Evolutionary conservation across 805 yeast species (phyloP), one percentile per base, ranked within the genome.

Genomic region (Hanseniaspora pseudoguilliermondii): DNA sequence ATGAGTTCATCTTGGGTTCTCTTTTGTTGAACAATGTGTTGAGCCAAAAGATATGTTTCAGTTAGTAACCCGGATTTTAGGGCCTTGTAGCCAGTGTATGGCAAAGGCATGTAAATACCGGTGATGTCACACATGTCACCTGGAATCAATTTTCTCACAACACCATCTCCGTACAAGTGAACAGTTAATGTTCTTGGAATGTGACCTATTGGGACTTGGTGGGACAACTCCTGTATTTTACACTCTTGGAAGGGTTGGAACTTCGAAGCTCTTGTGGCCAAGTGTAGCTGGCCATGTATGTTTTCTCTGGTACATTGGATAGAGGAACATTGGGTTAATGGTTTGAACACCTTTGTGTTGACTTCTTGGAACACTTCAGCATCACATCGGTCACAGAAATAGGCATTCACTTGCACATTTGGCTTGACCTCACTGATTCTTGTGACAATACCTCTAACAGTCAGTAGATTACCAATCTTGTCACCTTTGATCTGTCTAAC

Each of bases 351-450:
- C 66, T 82, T 81, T 20, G 90, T 73, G 60, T 80, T 83, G 61
- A 93, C 95, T 68, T 95, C 97, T 73, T 93, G 97, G 76, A 95
- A 93, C 54, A 88, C 82, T 71, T 93, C 99, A 70, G 79, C 84
- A 49, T 98, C 99, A 75, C 99, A 93, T 63, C 85, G 85, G 67
- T 93, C 98, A 72, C 99, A 93, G 7, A 97, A 87, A 67, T 91
- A 95, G 0, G 98, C 97, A 63, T 84, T 88, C 54, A 93, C 97
- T 58, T 79, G 74, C 8, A 93, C 86, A 6, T 87, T 75, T 4
- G 99, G 99, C 69, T 90, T 91, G 46, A 93, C 98, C 68, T 93
- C 99, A 2, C 95, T 84, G 5, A 90, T 96, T 61, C 98, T 77
- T 9, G 97, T 93, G 51, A 91, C 88, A 61, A 93, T 90, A 57